These are phyloP conservation scores for Aspergillus sp. DNA, from an alignment of 2,329 filamentous ascomycete genomes.

Conservation along the genomic window DNA sequence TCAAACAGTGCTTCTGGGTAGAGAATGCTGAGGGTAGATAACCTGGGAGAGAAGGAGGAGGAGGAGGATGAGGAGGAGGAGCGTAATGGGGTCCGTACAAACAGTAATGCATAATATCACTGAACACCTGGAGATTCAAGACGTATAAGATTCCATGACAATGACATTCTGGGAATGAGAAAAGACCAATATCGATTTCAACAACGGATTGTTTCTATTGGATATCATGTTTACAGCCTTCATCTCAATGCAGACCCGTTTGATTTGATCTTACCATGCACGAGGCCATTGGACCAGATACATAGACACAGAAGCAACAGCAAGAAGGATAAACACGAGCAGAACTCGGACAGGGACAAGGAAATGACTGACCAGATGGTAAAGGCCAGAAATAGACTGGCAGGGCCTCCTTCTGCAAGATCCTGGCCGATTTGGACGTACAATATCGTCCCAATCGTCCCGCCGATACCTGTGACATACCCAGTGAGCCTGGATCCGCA, in stretches of 20 bases:
- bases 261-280: too few relatives aligned
- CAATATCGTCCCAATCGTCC: conserved; percentile 38
- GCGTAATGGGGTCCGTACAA: conserved; percentile 26
- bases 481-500: too few relatives aligned
- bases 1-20: too few relatives aligned
- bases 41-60: conserved; percentile 3
- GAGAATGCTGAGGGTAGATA: conserved; percentile 2
- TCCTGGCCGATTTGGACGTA: conserved; percentile 37
- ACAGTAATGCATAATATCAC: conserved; percentile 40
- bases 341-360: not conserved
- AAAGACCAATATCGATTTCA: not conserved
- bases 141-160: conserved; percentile 21
- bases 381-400: conserved; percentile 38
- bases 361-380: conserved; percentile 36
- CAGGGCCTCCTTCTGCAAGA: conserved; percentile 36
- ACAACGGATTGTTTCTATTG: too few relatives aligned
- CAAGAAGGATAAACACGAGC: not conserved
- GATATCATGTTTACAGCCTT: too few relatives aligned
- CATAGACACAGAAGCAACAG: not conserved
- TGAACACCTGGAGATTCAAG: conserved; percentile 30
- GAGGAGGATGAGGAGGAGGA: conserved; percentile 1
- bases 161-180: too few relatives aligned
- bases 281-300: not conserved
- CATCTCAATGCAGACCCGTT: too few relatives aligned
- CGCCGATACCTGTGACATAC: conserved; percentile 28